phyloP scores from a whole-genome alignment of 164 flowering plant genomes.

The Saururus chinensis region DNA sequence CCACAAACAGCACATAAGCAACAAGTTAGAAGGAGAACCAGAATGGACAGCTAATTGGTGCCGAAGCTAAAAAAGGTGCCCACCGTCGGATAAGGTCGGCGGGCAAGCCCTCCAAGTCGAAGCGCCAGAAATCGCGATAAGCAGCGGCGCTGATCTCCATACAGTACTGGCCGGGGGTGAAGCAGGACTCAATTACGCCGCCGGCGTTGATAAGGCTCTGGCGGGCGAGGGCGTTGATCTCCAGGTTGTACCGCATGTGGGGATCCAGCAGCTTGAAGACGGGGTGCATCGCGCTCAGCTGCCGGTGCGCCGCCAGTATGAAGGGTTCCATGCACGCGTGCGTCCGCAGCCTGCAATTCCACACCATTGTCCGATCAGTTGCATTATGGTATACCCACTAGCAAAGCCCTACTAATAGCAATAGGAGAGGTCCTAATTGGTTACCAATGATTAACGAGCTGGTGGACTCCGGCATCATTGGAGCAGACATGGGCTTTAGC shows the following conservation, averaged over 20 bases:
- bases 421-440: neutral
- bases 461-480: slow-evolving; percentile 93
- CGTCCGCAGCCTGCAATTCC: slow-evolving; percentile 38
- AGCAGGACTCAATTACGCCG: slow-evolving; percentile 87
- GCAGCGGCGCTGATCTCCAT: slow-evolving; percentile 90
- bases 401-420: too few relatives aligned
- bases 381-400: neutral
- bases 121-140: slow-evolving; percentile 62
- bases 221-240: slow-evolving; percentile 80
- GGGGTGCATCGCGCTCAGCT: slow-evolving; percentile 90
- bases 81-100: slow-evolving; percentile 85
- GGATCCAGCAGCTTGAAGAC: slow-evolving; percentile 90
- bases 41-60: too few relatives aligned
- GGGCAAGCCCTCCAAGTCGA: slow-evolving; percentile 77
- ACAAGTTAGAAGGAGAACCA: too few relatives aligned
- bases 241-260: slow-evolving; percentile 90
- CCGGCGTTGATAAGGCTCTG: slow-evolving; percentile 64
- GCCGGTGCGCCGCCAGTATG: slow-evolving; percentile 84
- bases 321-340: slow-evolving; percentile 87
- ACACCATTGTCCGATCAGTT: neutral
- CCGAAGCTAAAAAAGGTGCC: neutral
- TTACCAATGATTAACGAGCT: slow-evolving; percentile 71
- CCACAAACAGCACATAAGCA: neutral
- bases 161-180: slow-evolving; percentile 72
- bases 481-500: slow-evolving; percentile 92